Conservation (phyloP, 176 grass and related monocot species). For the Eremochloa ophiuroides region DNA sequence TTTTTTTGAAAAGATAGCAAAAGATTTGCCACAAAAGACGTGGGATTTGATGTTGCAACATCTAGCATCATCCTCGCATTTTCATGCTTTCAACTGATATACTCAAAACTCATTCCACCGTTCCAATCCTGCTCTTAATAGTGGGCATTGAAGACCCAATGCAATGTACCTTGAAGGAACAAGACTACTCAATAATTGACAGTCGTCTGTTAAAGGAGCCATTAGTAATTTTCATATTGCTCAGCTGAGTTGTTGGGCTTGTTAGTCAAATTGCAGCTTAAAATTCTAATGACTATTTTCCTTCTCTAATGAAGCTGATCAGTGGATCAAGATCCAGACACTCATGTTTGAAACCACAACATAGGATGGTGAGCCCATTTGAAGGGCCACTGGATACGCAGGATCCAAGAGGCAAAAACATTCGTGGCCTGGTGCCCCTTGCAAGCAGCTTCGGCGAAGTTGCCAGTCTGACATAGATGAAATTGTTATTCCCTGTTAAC, state of each 20-base stretch:
- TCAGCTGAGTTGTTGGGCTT: not conserved
- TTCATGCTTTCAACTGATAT: not conserved
- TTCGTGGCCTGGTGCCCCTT: not conserved
- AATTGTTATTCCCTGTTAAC: not conserved
- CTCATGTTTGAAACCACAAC: constrained; percentile 4
- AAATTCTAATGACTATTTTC: not conserved
- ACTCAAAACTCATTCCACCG: not conserved
- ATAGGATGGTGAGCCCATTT: constrained; percentile 1
- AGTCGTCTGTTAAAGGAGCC: not conserved
- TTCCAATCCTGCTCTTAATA: not conserved
- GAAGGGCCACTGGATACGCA: constrained; percentile 11
- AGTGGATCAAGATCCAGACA: constrained; percentile 1
- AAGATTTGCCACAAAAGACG: too few species aligned
- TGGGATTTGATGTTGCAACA: too few species aligned
- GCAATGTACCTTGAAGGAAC: not conserved
- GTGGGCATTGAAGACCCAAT: not conserved
- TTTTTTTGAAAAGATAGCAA: too few species aligned
- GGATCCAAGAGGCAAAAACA: constrained; percentile 29
- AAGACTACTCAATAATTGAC: not conserved
- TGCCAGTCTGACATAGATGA: not conserved
- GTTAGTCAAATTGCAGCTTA: not conserved
- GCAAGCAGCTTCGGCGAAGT: not conserved
- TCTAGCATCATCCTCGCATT: not conserved
- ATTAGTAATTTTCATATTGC: not conserved
- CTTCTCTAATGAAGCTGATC: constrained; percentile 9